Percentiles rank a stretch among this genome's conserved stretches.
Conservation (phyloP, 1,139 yeast genomes). For the Taphrina sp. region DNA sequence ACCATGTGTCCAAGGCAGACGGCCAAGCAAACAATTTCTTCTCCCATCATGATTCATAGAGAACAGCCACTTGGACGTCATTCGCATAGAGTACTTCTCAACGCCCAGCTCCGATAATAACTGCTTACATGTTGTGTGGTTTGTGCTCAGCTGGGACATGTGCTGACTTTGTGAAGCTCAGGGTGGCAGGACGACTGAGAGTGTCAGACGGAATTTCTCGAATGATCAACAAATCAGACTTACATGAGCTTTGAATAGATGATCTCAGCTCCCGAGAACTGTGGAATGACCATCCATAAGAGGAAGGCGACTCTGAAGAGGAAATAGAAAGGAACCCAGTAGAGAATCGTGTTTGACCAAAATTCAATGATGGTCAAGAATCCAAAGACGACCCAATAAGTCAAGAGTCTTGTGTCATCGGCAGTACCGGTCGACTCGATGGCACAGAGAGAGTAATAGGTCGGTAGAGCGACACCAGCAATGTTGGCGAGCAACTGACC, state of each 20-base stretch:
- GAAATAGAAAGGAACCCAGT: constrained; percentile 96
- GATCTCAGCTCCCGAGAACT: constrained; percentile 76
- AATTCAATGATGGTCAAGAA: constrained; percentile 85
- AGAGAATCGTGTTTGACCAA: constrained; percentile 85
- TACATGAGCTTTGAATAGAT: constrained; percentile 65
- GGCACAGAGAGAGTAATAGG: constrained; percentile 82
- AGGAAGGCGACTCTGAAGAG: constrained; percentile 85
- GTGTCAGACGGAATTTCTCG: too few relatives aligned
- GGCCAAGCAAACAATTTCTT: too few relatives aligned
- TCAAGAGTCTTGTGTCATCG: constrained; percentile 63
- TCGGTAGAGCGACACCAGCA: constrained; percentile 88
- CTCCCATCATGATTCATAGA: too few relatives aligned
- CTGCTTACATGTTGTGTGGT: constrained; percentile 28
- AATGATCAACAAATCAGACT: too few relatives aligned
- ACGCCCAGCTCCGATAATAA: too few relatives aligned
- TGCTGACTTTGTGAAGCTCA: constrained; percentile 22
- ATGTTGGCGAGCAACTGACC: constrained; percentile 81
- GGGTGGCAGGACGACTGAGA: constrained; percentile 57
- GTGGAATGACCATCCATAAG: constrained; percentile 84
- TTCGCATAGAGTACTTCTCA: too few relatives aligned
- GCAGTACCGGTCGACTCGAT: constrained; percentile 63
- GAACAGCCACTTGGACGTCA: too few relatives aligned
- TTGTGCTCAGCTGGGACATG: constrained; percentile 29
- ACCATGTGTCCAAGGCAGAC: too few relatives aligned
- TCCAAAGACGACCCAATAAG: constrained; percentile 89